Percentiles rank a stretch among this genome's conserved stretches.
phyloP scores from a whole-genome alignment of 371 early-diverging fungal species.

The Mortierella sp. region DNA sequence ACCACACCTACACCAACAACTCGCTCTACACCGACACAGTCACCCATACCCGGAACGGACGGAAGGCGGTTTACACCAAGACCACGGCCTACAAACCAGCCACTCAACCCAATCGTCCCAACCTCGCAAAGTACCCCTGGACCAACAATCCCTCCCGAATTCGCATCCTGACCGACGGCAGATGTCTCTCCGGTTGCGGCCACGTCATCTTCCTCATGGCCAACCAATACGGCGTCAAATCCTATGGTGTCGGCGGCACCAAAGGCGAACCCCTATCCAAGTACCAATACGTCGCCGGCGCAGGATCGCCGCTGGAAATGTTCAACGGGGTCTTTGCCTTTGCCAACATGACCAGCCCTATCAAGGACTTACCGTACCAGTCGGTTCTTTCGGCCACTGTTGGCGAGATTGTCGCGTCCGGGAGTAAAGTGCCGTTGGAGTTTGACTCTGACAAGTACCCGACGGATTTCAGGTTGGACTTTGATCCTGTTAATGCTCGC shows the following conservation, averaged over 20 bases:
- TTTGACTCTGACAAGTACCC: slow-evolving; percentile 8
- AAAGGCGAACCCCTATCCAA: slow-evolving; percentile 1
- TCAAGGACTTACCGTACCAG: slow-evolving; percentile 12
- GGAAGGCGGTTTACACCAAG: slow-evolving; percentile 8
- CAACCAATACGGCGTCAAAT: neutral
- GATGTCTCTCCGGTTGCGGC: slow-evolving; percentile 14
- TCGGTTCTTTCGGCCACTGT: neutral
- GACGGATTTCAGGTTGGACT: slow-evolving; percentile 7
- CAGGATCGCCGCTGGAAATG: neutral
- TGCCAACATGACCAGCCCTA: slow-evolving; percentile 12
- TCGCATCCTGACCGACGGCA: slow-evolving; percentile 18
- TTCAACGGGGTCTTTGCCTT: slow-evolving; percentile 6
- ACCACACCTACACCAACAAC: slow-evolving; percentile 2
- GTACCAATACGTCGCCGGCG: neutral
- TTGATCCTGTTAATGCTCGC: slow-evolving; percentile 9
- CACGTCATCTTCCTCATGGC: neutral
- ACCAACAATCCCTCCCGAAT: slow-evolving; percentile 16
- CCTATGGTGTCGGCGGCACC: slow-evolving; percentile 15
- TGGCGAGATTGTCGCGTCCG: slow-evolving; percentile 8
- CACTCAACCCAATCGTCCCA: neutral
- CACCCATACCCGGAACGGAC: neutral
- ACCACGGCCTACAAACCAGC: slow-evolving; percentile 1
- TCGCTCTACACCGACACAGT: slow-evolving; percentile 2
- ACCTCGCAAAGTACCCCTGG: slow-evolving; percentile 23
- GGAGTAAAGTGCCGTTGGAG: slow-evolving; percentile 4